Conservation (phyloP, 257 asterid genomes). For the Nicotiana undulata region DNA sequence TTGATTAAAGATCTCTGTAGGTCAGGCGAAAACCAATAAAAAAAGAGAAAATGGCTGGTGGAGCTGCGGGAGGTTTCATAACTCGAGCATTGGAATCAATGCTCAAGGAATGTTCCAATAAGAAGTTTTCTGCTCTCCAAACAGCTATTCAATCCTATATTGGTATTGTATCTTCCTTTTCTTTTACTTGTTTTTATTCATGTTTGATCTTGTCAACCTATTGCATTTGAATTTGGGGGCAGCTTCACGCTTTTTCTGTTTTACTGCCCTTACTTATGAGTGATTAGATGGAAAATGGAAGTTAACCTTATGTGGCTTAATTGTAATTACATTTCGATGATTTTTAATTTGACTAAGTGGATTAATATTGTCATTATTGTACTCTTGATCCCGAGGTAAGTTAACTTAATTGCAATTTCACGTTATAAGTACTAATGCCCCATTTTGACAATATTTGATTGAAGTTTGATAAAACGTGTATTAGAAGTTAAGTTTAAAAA, state of each 20-base stretch:
- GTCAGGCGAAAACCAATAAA: neutral
- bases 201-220: neutral
- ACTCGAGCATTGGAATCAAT: conserved; percentile 92
- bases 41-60: conserved; percentile 55
- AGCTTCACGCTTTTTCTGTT: neutral
- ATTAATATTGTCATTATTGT: neutral
- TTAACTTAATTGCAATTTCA: neutral
- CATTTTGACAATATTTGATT: neutral
- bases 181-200: neutral
- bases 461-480: neutral
- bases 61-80: conserved; percentile 96
- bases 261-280: neutral
- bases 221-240: neutral
- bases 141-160: conserved; percentile 60
- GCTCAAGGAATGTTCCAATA: conserved; percentile 83
- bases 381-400: neutral
- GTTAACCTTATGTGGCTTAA: neutral
- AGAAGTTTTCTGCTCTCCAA: conserved; percentile 56
- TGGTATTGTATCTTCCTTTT: conserved; percentile 33
- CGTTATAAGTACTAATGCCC: neutral
- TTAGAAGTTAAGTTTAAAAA: neutral
- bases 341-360: neutral
- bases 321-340: neutral
- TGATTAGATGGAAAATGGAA: neutral
- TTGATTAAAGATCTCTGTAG: neutral